These are phyloP conservation scores for Silene uniflora DNA, from an alignment of 148 eudicot genomes.

Conservation along the genomic window DNA sequence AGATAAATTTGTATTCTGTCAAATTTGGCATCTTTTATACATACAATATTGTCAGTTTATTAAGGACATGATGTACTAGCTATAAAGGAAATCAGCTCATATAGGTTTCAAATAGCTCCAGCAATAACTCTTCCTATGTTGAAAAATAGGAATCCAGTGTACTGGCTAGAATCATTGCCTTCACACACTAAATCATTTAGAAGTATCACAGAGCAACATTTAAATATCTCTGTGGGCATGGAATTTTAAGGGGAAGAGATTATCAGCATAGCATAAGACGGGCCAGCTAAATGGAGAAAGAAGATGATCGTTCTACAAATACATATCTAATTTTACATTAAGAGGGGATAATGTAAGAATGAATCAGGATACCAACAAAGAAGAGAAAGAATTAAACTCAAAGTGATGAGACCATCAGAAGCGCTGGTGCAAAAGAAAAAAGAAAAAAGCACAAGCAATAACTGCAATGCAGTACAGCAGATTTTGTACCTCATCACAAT, in stretches of 20 bases:
- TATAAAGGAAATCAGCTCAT: no score
- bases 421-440: not conserved
- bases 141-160: not conserved
- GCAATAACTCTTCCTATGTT: not conserved
- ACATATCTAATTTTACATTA: not conserved
- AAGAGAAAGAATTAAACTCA: not conserved
- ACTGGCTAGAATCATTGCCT: not conserved
- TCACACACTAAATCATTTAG: not conserved
- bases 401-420: not conserved
- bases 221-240: not conserved
- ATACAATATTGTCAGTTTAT: no score
- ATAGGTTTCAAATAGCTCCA: not conserved
- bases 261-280: not conserved
- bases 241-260: not conserved
- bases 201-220: not conserved
- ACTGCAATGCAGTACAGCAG: slow-evolving; percentile 6
- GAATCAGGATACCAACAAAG: not conserved
- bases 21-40: no score
- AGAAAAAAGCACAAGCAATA: not conserved
- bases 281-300: not conserved
- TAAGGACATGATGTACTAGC: no score
- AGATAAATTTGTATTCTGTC: no score
- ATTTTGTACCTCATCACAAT: slow-evolving; percentile 67
- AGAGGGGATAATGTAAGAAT: not conserved
- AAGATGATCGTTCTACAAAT: not conserved